Evolutionary conservation across 495 filamentous ascomycete species (phyloP).

Genomic region (Platismatia glauca): DNA sequence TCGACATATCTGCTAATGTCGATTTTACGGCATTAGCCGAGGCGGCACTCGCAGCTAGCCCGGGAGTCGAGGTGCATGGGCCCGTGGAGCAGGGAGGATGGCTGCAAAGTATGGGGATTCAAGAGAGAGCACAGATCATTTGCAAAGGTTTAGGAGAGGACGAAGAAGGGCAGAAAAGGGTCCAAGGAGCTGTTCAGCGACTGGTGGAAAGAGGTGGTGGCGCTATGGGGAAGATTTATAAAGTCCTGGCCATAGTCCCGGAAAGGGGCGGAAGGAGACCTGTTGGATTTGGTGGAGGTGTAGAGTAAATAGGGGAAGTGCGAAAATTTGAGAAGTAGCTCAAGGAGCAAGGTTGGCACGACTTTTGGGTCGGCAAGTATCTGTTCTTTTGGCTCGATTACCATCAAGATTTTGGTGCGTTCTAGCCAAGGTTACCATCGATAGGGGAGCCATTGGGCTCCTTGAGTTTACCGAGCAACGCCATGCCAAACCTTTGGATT

Average conservation of each 20-base stretch:
- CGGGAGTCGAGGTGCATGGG: conserved; percentile 83
- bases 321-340: not conserved
- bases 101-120: conserved; percentile 68
- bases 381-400: too few species aligned
- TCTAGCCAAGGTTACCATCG: too few species aligned
- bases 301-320: conserved; percentile 26
- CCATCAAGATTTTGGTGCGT: too few species aligned
- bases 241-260: conserved; percentile 83
- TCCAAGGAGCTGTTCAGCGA: conserved; percentile 69
- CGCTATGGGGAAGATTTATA: conserved; percentile 92
- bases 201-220: conserved; percentile 66
- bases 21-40: conserved; percentile 84
- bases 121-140: conserved; percentile 64
- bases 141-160: conserved; percentile 34
- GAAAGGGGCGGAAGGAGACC: conserved; percentile 66
- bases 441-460: not conserved
- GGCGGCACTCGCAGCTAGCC: conserved; percentile 60
- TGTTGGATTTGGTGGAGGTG: conserved; percentile 83
- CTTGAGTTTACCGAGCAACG: not conserved
- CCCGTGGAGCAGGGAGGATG: conserved; percentile 82
- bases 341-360: not conserved
- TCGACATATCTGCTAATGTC: conserved; percentile 84
- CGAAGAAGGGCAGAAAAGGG: conserved; percentile 45
- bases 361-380: not conserved
- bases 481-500: not conserved